phyloP scores from a whole-genome alignment of 2,329 filamentous ascomycete species.

The Cercospora canescens region DNA sequence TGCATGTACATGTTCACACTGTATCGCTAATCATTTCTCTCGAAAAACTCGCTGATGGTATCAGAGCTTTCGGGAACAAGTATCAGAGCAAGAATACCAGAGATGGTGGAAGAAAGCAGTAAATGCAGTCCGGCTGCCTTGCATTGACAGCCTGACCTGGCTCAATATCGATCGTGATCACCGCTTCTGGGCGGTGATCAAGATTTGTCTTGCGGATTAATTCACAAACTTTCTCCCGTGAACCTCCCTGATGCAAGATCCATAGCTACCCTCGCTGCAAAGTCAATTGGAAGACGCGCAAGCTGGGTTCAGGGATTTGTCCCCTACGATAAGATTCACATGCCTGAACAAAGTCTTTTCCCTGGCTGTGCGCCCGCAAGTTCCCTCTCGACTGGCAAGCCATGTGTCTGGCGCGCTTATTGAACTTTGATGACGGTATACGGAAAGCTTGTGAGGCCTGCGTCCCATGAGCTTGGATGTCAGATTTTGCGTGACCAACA shows the following conservation, averaged over 20 bases:
- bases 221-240: background rate
- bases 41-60: background rate
- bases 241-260: background rate
- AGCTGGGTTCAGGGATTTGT: background rate
- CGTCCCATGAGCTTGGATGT: background rate
- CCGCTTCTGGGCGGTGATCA: background rate
- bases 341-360: background rate
- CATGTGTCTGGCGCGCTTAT: constrained; percentile 6
- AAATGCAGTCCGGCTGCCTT: background rate
- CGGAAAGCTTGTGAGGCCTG: constrained; percentile 2
- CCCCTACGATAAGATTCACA: background rate
- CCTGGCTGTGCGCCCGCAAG: background rate
- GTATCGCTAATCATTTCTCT: background rate
- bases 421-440: background rate
- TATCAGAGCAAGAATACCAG: background rate
- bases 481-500: background rate
- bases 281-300: background rate
- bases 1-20: background rate
- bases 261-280: background rate
- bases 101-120: background rate
- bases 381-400: background rate
- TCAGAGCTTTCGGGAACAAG: background rate
- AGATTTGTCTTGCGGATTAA: background rate
- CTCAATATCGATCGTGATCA: background rate
- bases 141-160: background rate